These are phyloP conservation scores for Arthrinium puccinioides DNA, from an alignment of 2,329 filamentous ascomycete species.

Conservation along the genomic window DNA sequence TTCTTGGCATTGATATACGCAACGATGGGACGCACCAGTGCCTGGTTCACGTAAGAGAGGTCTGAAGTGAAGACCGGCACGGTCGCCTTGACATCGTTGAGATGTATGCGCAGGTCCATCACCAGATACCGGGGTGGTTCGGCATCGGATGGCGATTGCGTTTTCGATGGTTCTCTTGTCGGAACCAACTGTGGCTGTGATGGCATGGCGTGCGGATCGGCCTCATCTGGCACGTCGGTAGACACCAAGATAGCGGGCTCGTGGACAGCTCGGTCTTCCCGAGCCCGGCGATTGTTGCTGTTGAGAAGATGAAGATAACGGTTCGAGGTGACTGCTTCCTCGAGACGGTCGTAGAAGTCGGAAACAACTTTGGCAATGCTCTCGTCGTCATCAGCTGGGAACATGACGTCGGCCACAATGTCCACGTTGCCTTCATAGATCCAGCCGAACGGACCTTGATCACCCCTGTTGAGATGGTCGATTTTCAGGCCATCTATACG, in stretches of 20 bases:
- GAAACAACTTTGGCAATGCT: conserved; percentile 89
- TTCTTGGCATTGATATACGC: conserved; percentile 95
- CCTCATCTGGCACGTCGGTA: conserved; percentile 9
- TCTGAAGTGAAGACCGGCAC: conserved; percentile 90
- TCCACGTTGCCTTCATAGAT: conserved; percentile 97
- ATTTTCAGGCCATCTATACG: conserved; percentile 91
- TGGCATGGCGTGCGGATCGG: conserved; percentile 6
- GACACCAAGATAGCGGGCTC: background rate
- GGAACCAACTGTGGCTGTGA: conserved; percentile 1
- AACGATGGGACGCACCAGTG: conserved; percentile 89
- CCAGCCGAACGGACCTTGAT: conserved; percentile 93
- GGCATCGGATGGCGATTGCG: no score
- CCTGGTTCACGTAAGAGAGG: conserved; percentile 92
- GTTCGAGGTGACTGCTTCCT: conserved; percentile 81
- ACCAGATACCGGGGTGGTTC: conserved; percentile 75
- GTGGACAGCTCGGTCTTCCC: conserved; percentile 5
- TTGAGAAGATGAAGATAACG: conserved; percentile 55
- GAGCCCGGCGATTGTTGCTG: conserved; percentile 26
- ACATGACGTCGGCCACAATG: conserved; percentile 91
- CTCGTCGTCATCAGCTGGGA: conserved; percentile 80
- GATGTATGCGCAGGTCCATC: conserved; percentile 89
- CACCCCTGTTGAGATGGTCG: conserved; percentile 89
- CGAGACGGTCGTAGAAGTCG: conserved; percentile 94
- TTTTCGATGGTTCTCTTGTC: no score
- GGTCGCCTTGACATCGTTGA: conserved; percentile 89